Evolutionary conservation across 768 basidiomycete species (phyloP).

Genomic region (Neoboletus subvelutipes): DNA sequence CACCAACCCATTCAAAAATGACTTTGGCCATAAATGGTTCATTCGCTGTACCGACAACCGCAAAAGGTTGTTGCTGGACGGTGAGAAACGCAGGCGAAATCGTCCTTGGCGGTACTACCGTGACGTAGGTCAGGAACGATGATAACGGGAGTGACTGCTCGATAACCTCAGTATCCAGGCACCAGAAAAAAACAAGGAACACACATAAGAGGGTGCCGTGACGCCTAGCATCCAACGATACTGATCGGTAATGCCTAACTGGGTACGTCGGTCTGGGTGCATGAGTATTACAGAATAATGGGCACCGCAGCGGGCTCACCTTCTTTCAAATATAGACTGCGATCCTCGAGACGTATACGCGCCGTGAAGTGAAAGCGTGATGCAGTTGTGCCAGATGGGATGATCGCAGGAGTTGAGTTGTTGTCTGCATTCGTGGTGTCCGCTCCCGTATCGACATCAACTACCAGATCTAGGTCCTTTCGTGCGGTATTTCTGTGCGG

Average conservation of each 20-base stretch:
- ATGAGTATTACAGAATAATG: constrained; percentile 7
- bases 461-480: constrained; percentile 33
- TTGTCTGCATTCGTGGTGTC: background rate
- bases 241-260: constrained; percentile 30
- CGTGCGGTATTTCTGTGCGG: constrained; percentile 43
- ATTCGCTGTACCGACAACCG: constrained; percentile 40
- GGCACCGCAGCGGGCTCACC: constrained; percentile 27
- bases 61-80: constrained; percentile 40
- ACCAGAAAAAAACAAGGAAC: constrained; percentile 18
- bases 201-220: constrained; percentile 47
- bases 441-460: constrained; percentile 5
- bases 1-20: constrained; percentile 40
- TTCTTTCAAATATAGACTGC: constrained; percentile 43
- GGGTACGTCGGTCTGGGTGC: constrained; percentile 34
- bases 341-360: constrained; percentile 43
- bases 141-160: constrained; percentile 29
- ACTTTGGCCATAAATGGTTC: constrained; percentile 46
- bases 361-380: constrained; percentile 48
- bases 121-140: constrained; percentile 37
- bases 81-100: constrained; percentile 34
- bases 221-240: constrained; percentile 50
- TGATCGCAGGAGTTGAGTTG: background rate
- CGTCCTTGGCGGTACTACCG: constrained; percentile 38
- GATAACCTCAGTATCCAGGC: background rate
- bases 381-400: constrained; percentile 20